Percentiles rank a stretch among this genome's conserved stretches.
These are phyloP conservation scores for Alternaria arbusti DNA, from an alignment of 2,329 filamentous ascomycete genomes.

Conservation along the genomic window DNA sequence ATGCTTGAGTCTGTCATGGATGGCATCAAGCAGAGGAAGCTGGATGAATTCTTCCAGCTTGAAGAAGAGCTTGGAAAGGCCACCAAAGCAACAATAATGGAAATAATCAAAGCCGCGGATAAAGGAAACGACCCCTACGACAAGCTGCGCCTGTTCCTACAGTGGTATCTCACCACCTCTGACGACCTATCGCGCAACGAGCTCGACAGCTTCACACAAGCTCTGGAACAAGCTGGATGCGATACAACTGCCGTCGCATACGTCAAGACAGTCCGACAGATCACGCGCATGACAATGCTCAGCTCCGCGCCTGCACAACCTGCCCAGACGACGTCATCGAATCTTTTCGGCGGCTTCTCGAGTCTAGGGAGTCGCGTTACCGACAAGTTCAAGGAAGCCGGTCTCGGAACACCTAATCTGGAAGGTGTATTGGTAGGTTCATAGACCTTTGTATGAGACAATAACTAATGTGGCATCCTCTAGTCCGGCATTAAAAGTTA, in stretches of 20 bases:
- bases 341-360: conserved; percentile 92
- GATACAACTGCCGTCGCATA: conserved; percentile 83
- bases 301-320: conserved; percentile 77
- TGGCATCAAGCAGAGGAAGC: conserved; percentile 67
- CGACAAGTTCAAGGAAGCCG: conserved; percentile 90
- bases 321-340: conserved; percentile 66
- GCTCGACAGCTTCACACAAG: conserved; percentile 84
- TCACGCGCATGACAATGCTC: conserved; percentile 98
- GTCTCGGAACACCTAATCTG: conserved; percentile 78
- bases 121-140: conserved; percentile 86
- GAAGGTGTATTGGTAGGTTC: conserved; percentile 74
- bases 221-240: conserved; percentile 75
- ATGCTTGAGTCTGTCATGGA: conserved; percentile 68
- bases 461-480: background rate
- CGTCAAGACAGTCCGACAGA: conserved; percentile 80
- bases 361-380: conserved; percentile 90
- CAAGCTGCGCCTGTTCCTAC: conserved; percentile 92
- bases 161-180: conserved; percentile 90
- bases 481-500: conserved; percentile 94
- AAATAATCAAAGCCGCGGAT: conserved; percentile 78
- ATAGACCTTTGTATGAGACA: background rate
- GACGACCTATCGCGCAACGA: conserved; percentile 83
- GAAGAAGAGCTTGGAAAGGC: conserved; percentile 92
- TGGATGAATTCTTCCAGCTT: conserved; percentile 95
- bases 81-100: conserved; percentile 72